Evolutionary conservation across 1,284 basidiomycete genomes (phyloP), one percentile per base, ranked within the genome.

Genomic region (Ustilago curta): DNA sequence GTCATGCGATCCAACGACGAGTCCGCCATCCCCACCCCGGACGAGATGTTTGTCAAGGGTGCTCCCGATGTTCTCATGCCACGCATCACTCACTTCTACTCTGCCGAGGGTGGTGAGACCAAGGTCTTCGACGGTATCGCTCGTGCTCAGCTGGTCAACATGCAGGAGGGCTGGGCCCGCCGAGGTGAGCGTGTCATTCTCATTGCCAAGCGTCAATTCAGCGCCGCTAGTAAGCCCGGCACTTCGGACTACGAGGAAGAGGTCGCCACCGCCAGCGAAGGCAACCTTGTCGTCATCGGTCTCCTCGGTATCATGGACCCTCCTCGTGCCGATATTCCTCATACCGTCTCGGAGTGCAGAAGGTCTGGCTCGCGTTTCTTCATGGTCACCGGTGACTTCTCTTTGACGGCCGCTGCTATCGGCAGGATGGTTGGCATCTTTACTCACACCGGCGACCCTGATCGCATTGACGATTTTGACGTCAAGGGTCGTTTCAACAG

Each of bases 331-430:
- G 90, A 91, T 72, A 90, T 90, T 21, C 86, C 87, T 19, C 88
- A 89, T 31, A 85, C 87, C 59, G 88, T 84, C 87, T 87, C 79
- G 3, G 86, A 86, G 37, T 88, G 89, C 73, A 87, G 90, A 25
- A 84, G 88, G 8, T 90, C 91, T 2, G 90, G 90, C 8, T 89
- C 90, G 51, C 86, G 90, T 21, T 89, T 91, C 74, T 88, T 89
- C 79, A 90, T 91, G 87, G 90, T 92, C 59, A 91, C 91, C 2
- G 91, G 90, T 81, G 86, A 90, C 80, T 88, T 89, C 77, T 86
- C 87, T 27, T 59, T 85, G 23, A 87, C 87, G 1, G 89, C 89
- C 2, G 86, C 88, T 2, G 89, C 91, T 0, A 91, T 92, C 66
- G 90, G 90, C 11, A 78, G 84, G 49, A 84, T 90, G 86, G 89